These are phyloP conservation scores for Gynandropsis gynandra DNA, from an alignment of 345 rosid species.

Conservation along the genomic window DNA sequence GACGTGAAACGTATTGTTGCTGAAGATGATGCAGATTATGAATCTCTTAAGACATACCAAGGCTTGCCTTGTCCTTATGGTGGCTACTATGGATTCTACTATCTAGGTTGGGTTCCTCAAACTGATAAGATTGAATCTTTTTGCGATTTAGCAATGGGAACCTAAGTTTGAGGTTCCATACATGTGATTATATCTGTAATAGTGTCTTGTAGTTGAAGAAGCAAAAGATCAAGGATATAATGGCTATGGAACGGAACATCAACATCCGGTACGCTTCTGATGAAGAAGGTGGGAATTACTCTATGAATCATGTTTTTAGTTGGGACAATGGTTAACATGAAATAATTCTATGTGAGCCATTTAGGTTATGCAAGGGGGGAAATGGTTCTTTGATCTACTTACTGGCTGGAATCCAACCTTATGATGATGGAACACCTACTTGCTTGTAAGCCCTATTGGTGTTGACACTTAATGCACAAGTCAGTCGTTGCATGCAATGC, in stretches of 20 bases:
- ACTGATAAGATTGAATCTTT: background rate
- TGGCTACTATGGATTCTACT: no score
- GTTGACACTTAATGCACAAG: conserved; percentile 27
- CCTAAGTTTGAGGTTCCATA: conserved; percentile 16
- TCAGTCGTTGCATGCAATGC: conserved; percentile 30
- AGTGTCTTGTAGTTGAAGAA: conserved; percentile 22
- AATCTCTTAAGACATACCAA: no score
- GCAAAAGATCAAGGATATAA: conserved; percentile 26
- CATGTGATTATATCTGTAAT: conserved; percentile 2
- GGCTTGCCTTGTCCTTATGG: no score
- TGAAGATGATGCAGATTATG: no score
- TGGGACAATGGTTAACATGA: no score
- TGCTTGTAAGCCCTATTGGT: conserved; percentile 29
- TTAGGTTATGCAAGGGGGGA: no score
- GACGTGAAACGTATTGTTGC: no score
- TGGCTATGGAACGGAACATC: conserved; percentile 36
- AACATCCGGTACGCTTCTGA: conserved; percentile 35
- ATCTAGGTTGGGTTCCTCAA: conserved; percentile 22
- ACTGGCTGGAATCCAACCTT: conserved; percentile 40
- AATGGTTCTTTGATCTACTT: conserved; percentile 44
- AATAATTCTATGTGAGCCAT: no score
- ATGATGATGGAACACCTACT: conserved; percentile 28
- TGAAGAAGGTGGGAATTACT: background rate
- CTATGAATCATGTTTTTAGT: background rate
- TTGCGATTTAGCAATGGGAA: background rate